Percentiles rank a stretch among this genome's conserved stretches.
These are phyloP conservation scores for Cinchona pubescens DNA, from an alignment of 257 asterid genomes.

Conservation along the genomic window DNA sequence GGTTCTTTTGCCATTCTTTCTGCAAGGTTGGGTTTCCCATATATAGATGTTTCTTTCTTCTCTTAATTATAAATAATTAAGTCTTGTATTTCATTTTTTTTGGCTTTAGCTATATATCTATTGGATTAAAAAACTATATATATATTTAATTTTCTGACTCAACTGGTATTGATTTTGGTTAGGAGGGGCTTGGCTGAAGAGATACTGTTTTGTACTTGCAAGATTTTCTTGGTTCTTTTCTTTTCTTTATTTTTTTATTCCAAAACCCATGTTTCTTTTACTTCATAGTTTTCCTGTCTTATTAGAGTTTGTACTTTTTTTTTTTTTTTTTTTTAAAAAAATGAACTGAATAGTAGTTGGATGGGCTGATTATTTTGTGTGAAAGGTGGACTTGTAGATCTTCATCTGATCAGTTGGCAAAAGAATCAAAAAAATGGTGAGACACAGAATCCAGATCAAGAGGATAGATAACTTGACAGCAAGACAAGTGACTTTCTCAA, in stretches of 20 bases:
- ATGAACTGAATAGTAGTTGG: no score
- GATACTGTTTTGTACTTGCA: constrained; percentile 33
- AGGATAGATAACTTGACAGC: constrained; percentile 73
- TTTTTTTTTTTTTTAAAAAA: no score
- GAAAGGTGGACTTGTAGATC: constrained; percentile 3
- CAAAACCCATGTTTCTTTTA: neutral
- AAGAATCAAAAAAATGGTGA: constrained; percentile 76
- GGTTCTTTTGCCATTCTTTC: constrained; percentile 25
- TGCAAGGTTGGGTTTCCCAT: neutral
- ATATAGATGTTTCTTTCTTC: neutral
- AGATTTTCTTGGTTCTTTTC: constrained; percentile 27
- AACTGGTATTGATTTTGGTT: constrained; percentile 9
- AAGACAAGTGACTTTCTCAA: constrained; percentile 75
- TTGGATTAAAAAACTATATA: neutral
- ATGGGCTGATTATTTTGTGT: neutral
- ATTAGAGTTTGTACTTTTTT: no score
- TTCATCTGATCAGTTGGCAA: neutral
- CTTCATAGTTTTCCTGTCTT: no score
- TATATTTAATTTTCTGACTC: neutral
- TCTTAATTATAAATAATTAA: neutral
- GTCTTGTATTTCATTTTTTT: neutral
- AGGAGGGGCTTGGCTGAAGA: constrained; percentile 21
- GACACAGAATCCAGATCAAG: constrained; percentile 75
- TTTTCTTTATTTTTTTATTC: neutral
- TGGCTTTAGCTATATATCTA: neutral